Conservation (phyloP, 306 rosid species). For the Cucurbita moschata region DNA sequence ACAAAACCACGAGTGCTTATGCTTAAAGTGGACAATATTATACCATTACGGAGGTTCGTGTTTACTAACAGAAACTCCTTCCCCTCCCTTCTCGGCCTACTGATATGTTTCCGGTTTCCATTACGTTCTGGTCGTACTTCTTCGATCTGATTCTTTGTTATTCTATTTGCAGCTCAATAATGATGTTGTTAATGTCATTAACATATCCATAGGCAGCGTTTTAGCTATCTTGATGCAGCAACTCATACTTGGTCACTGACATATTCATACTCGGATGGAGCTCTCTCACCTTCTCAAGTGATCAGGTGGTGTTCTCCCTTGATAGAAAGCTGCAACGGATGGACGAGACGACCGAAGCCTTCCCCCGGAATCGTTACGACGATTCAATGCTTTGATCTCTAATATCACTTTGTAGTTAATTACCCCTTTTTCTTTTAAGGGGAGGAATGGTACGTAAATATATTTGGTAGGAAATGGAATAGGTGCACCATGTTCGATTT, state of each 20-base stretch:
- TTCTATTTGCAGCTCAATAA: constrained; percentile 70
- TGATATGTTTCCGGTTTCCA: neutral
- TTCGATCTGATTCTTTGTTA: neutral
- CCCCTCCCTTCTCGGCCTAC: neutral
- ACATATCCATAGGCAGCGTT: constrained; percentile 78
- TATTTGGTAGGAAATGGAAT: neutral
- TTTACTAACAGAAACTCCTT: neutral
- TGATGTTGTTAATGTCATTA: constrained; percentile 76
- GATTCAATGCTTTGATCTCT: neutral
- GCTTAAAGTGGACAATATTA: too few species aligned
- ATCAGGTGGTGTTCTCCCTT: neutral
- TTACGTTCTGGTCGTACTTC: neutral
- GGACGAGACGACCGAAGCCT: neutral
- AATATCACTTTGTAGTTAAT: neutral
- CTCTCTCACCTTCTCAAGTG: neutral
- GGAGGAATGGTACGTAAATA: neutral
- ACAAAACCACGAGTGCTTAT: too few species aligned
- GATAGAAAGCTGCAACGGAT: neutral
- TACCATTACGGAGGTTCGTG: too few species aligned
- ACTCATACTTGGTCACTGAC: constrained; percentile 31
- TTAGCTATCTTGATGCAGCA: constrained; percentile 82
- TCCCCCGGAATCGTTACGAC: neutral
- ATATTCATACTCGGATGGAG: constrained; percentile 11
- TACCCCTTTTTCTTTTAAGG: neutral
- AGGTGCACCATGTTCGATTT: too few species aligned